phyloP scores from a whole-genome alignment of 2,329 filamentous ascomycete genomes.

The Claviceps lovelessii region DNA sequence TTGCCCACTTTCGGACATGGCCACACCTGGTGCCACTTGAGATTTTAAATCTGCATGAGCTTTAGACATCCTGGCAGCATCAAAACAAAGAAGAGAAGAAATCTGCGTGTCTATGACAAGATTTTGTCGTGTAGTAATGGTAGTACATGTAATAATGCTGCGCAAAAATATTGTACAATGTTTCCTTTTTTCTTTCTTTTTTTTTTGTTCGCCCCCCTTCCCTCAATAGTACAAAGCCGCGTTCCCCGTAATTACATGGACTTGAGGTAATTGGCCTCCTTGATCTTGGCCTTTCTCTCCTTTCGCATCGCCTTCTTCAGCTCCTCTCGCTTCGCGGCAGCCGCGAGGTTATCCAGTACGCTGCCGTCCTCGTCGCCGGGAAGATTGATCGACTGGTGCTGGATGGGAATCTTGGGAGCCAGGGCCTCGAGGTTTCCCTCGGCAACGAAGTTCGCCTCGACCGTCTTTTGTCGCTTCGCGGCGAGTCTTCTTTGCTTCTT shows the following conservation, averaged over 20 bases:
- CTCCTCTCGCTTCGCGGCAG: constrained; percentile 40
- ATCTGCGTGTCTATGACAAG: not conserved
- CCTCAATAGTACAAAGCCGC: not conserved
- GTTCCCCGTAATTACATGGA: constrained; percentile 39
- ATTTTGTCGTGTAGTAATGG: constrained; percentile 4
- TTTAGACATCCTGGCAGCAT: not conserved
- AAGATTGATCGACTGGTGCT: constrained; percentile 66
- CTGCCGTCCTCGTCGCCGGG: constrained; percentile 33
- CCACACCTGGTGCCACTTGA: not conserved
- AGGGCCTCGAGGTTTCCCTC: constrained; percentile 52
- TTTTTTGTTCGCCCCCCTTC: not conserved
- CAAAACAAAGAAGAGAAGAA: no score
- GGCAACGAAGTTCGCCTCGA: constrained; percentile 46
- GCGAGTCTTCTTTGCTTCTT: constrained; percentile 66
- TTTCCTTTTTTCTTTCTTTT: no score
- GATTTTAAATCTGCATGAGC: not conserved
- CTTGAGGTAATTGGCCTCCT: constrained; percentile 77
- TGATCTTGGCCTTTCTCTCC: constrained; percentile 62
- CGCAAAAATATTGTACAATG: constrained; percentile 8
- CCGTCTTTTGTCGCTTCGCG: constrained; percentile 44
- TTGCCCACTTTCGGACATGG: no score
- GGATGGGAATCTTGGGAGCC: constrained; percentile 55
- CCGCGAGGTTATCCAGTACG: constrained; percentile 31
- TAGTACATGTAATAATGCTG: constrained; percentile 14
- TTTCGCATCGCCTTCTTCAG: constrained; percentile 58